A percentile compares a stretch with the other conserved stretches of the same genome.
phyloP scores from a whole-genome alignment of 805 yeast species.

The Barnettozyma pratensis region DNA sequence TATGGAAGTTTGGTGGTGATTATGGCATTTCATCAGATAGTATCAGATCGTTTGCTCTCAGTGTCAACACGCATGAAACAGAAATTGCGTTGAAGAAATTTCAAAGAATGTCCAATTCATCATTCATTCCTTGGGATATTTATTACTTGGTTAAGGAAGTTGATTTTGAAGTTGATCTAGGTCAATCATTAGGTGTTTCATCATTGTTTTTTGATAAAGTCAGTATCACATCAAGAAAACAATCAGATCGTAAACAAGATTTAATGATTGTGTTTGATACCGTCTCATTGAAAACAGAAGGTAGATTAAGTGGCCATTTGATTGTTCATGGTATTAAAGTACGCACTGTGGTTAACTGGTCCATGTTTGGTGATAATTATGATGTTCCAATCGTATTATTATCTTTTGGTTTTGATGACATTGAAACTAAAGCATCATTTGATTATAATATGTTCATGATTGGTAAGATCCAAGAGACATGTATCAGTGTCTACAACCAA shows the following conservation, averaged over 20 bases:
- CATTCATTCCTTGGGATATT: constrained; percentile 71
- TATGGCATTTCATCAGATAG: constrained; percentile 4
- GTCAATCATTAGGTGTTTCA: constrained; percentile 74
- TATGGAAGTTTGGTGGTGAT: constrained; percentile 46
- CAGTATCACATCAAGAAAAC: constrained; percentile 68
- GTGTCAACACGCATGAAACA: constrained; percentile 3
- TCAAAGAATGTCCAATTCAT: constrained; percentile 54
- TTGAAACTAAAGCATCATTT: constrained; percentile 62
- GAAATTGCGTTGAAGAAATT: constrained; percentile 36
- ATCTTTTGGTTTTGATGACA: constrained; percentile 47
- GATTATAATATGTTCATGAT: constrained; percentile 85
- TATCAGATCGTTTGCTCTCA: constrained; percentile 21
- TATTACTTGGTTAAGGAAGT: constrained; percentile 51
- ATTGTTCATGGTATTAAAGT: constrained; percentile 42
- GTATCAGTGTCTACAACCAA: constrained; percentile 63
- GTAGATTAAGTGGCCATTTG: constrained; percentile 77
- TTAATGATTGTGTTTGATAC: constrained; percentile 55
- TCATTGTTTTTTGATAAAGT: constrained; percentile 48
- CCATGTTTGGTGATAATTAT: constrained; percentile 35
- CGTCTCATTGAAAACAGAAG: constrained; percentile 52
- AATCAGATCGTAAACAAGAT: constrained; percentile 65
- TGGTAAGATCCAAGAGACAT: constrained; percentile 42
- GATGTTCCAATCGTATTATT: constrained; percentile 66
- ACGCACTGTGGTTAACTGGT: constrained; percentile 72
- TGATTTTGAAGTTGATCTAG: constrained; percentile 63